Evolutionary conservation across 441 rosid species (phyloP), one percentile per base, ranked within the genome.

Genomic region (Raphanus hybrid): DNA sequence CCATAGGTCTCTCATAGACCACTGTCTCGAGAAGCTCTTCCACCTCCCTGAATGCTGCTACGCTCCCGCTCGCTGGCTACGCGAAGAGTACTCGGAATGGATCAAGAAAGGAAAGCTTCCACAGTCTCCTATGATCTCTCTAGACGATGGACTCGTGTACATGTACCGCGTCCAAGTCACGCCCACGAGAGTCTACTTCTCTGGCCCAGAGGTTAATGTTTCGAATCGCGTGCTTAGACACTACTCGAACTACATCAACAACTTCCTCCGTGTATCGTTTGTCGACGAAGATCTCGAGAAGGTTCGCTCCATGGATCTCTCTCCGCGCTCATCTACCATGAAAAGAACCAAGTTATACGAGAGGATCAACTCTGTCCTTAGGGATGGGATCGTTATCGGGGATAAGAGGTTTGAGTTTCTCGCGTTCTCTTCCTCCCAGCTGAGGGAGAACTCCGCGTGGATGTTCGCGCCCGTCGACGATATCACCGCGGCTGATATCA

Each of bases 131-230:
- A 35, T 61, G 16, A 80, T 85, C 67, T 55, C 85, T 41, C 71
- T 86, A 11, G 93, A 87, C 52, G 81, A 74, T 54, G 95, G 97
- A 6, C 85, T 88, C 81, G 90, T 90, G 15, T 90, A 92, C 61
- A 78, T 84, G 41, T 86, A 74, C 34, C 83, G 92, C 41, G 85
- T 89, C 58, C 96, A 89, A 74, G 83, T 92, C 60, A 88, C 97
- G 5, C 97, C 97, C n/a, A 75, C 78, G 6, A 86, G 84, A 82
- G 88, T 89, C 4, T 92, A 86, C 67, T 92, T 89, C 66, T 79
- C 62, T 71, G 96, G 92, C 45, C 97, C 96, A 2, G 97, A 92
- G 85, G 78, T 92, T 39, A 89, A 87, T 68, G 76, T 90, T 75
- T 92, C 96, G 5, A 92, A 92, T 58, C 90, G 91, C 12, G 96